Evolutionary conservation across 805 yeast genomes (phyloP).

Genomic region (Pichia pseudocactophila): DNA sequence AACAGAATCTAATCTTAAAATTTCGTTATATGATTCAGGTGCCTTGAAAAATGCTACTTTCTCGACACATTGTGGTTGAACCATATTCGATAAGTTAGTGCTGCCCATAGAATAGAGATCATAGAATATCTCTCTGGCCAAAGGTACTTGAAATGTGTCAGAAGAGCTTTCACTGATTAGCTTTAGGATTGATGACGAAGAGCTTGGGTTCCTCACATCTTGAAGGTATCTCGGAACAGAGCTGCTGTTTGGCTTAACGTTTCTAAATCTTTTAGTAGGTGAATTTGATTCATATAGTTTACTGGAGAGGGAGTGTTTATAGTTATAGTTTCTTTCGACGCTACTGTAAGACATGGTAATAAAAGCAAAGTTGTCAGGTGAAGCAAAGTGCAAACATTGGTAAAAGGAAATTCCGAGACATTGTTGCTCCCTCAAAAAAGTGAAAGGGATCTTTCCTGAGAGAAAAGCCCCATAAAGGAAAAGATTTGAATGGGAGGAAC

Average conservation of each 20-base stretch:
- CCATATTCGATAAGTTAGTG: constrained; percentile 46
- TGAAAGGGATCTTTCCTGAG: too few species aligned
- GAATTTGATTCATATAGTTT: neutral
- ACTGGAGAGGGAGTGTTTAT: neutral
- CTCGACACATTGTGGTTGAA: constrained; percentile 46
- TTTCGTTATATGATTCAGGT: constrained; percentile 50
- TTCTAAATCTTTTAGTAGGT: neutral
- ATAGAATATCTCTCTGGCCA: constrained; percentile 44
- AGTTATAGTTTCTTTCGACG: too few species aligned
- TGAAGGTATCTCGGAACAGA: neutral
- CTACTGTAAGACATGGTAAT: too few species aligned
- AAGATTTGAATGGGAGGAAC: too few species aligned
- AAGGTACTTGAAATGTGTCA: constrained; percentile 23
- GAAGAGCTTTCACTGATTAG: neutral
- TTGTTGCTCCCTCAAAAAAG: too few species aligned
- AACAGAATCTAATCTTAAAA: constrained; percentile 35
- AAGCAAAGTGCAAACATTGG: too few species aligned
- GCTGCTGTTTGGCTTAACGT: neutral
- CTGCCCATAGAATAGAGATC: constrained; percentile 49
- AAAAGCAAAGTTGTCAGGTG: too few species aligned
- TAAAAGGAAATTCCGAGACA: too few species aligned
- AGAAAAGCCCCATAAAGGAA: too few species aligned
- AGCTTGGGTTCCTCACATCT: neutral
- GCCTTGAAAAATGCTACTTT: constrained; percentile 44
- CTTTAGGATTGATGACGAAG: neutral